Conservation (phyloP, 768 basidiomycete species). For the Pisolithus orientalis region DNA sequence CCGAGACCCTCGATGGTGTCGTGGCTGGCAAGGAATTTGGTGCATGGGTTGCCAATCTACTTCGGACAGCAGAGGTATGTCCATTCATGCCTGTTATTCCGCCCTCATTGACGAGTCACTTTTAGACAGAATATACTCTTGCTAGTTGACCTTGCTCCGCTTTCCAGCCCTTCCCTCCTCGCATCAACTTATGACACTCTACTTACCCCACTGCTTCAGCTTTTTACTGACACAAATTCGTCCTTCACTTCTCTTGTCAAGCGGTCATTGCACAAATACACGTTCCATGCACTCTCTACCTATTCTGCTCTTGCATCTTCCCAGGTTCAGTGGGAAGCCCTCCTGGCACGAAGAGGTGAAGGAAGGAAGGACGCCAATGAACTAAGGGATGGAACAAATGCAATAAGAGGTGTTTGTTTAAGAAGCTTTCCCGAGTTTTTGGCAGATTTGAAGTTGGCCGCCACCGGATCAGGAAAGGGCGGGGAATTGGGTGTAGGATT, state of each 20-base stretch:
- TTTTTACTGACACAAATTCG: conserved; percentile 61
- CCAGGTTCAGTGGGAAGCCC: conserved; percentile 62
- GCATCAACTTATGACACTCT: conserved; percentile 57
- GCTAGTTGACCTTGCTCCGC: conserved; percentile 55
- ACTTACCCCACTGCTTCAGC: conserved; percentile 54
- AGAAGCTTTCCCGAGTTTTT: conserved; percentile 82
- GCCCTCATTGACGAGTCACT: not conserved
- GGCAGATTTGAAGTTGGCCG: conserved; percentile 68
- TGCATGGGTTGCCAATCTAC: conserved; percentile 58
- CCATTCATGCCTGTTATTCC: not conserved
- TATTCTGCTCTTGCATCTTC: conserved; percentile 53
- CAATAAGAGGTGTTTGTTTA: conserved; percentile 62
- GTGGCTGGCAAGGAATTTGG: conserved; percentile 66
- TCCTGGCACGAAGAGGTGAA: conserved; percentile 48
- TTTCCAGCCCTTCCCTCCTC: conserved; percentile 45
- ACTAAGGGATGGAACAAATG: conserved; percentile 61
- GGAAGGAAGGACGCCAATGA: conserved; percentile 52
- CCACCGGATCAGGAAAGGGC: conserved; percentile 39
- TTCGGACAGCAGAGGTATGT: conserved; percentile 62
- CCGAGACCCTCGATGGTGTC: conserved; percentile 62
- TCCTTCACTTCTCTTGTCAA: conserved; percentile 65
- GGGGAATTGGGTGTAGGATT: conserved; percentile 60
- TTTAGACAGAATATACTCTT: conserved; percentile 65
- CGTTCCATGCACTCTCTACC: conserved; percentile 71
- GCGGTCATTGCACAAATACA: conserved; percentile 69